phyloP scores from a whole-genome alignment of 2,329 filamentous ascomycete genomes.

The Parascedosporium putredinis region DNA sequence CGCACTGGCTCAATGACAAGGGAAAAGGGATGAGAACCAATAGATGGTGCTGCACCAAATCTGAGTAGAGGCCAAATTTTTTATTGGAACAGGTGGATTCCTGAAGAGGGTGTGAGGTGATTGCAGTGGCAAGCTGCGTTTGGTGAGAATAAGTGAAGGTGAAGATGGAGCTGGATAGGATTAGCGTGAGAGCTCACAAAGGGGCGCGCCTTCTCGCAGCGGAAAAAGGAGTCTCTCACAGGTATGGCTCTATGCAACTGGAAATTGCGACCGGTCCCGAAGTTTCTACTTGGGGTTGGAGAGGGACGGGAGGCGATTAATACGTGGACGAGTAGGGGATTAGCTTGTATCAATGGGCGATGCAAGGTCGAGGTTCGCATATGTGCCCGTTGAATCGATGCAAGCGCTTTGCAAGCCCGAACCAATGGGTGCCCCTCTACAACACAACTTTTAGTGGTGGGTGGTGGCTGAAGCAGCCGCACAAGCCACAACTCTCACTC shows the following conservation, averaged over 20 bases:
- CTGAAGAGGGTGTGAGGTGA: too few species aligned
- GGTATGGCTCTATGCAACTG: neutral
- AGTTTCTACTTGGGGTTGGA: neutral
- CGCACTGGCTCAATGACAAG: neutral
- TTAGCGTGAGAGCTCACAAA: neutral
- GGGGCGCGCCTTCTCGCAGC: neutral
- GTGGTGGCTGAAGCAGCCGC: constrained; percentile 4
- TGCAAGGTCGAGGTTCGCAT: constrained; percentile 1
- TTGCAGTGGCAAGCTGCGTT: neutral
- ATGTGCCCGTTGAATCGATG: neutral
- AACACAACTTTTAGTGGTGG: neutral
- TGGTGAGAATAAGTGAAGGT: neutral
- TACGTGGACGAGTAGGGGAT: neutral
- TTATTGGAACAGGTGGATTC: too few species aligned
- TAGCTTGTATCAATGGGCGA: neutral
- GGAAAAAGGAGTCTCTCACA: neutral
- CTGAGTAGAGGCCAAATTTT: too few species aligned
- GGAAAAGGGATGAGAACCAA: too few species aligned
- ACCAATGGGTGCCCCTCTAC: neutral
- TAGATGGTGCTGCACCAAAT: too few species aligned
- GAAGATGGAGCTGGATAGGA: neutral
- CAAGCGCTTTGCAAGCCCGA: neutral
- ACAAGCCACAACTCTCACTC: neutral
- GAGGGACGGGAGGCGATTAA: neutral
- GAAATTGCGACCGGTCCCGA: neutral